Conservation (phyloP, 148 eudicot species). For the Selenicereus undatus region DNA sequence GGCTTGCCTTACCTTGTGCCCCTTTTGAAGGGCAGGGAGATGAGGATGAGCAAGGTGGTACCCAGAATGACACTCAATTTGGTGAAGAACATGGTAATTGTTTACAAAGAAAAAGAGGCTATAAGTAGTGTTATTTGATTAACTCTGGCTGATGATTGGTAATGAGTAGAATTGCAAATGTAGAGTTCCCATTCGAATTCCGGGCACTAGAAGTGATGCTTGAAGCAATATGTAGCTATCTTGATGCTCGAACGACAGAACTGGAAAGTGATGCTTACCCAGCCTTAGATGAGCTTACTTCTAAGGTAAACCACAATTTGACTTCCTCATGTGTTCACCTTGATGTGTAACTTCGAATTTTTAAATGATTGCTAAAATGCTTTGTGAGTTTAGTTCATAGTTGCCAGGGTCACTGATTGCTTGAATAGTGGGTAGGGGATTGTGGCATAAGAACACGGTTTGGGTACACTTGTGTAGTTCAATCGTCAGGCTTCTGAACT, state of each 20-base stretch:
- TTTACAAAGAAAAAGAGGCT: too few relatives aligned
- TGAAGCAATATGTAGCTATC: constrained; percentile 78
- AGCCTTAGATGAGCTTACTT: constrained; percentile 89
- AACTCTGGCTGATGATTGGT: constrained; percentile 6
- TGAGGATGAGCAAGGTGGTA: constrained; percentile 48
- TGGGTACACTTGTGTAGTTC: not conserved
- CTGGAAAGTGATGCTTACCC: constrained; percentile 86
- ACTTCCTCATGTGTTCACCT: not conserved
- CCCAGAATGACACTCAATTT: constrained; percentile 31
- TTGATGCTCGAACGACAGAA: constrained; percentile 78
- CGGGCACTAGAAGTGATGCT: constrained; percentile 90
- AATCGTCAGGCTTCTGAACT: not conserved
- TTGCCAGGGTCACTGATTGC: not conserved
- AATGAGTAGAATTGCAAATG: constrained; percentile 22
- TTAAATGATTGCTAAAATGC: not conserved
- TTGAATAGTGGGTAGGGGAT: not conserved
- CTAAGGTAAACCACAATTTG: constrained; percentile 44
- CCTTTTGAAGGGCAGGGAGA: constrained; percentile 48
- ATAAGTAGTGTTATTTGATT: not conserved
- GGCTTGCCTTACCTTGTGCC: constrained; percentile 39
- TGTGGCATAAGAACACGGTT: not conserved
- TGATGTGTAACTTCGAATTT: not conserved
- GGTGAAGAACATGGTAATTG: constrained; percentile 38
- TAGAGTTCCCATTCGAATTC: constrained; percentile 84
- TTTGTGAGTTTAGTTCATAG: not conserved